phyloP scores from a whole-genome alignment of 176 grass and related monocot genomes.

The Poa pratensis region DNA sequence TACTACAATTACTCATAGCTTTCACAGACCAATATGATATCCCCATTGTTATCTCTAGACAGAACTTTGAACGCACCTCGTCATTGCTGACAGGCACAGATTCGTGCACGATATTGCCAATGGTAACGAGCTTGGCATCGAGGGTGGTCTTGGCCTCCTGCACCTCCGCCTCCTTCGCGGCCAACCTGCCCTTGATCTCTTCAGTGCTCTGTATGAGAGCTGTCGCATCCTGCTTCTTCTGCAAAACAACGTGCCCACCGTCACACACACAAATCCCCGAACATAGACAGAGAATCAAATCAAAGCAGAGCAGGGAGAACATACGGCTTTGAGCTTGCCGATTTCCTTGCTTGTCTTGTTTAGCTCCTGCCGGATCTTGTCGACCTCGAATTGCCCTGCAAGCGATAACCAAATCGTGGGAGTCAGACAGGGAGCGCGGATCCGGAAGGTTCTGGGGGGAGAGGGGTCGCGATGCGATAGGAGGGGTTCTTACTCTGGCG shows the following conservation, averaged over 20 bases:
- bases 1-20: too few species aligned
- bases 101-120: slow-evolving; percentile 85
- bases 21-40: too few species aligned
- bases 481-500: slow-evolving; percentile 66
- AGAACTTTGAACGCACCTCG: slow-evolving; percentile 38
- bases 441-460: neutral
- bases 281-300: neutral
- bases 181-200: slow-evolving; percentile 72
- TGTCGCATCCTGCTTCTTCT: slow-evolving; percentile 66
- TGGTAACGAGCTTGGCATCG: slow-evolving; percentile 62
- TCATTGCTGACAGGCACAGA: slow-evolving; percentile 77
- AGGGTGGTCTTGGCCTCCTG: slow-evolving; percentile 80
- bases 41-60: too few species aligned
- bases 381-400: slow-evolving; percentile 89
- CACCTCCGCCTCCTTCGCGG: slow-evolving; percentile 77
- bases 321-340: slow-evolving; percentile 79
- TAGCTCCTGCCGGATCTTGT: slow-evolving; percentile 74
- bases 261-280: neutral
- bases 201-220: slow-evolving; percentile 85
- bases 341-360: slow-evolving; percentile 92
- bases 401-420: neutral
- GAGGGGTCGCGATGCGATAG: neutral
- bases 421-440: slow-evolving; percentile 2
- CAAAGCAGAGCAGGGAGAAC: neutral
- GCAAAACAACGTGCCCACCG: slow-evolving; percentile 9